Conservation (phyloP, 768 basidiomycete species). For the Trametes gibbosa region DNA sequence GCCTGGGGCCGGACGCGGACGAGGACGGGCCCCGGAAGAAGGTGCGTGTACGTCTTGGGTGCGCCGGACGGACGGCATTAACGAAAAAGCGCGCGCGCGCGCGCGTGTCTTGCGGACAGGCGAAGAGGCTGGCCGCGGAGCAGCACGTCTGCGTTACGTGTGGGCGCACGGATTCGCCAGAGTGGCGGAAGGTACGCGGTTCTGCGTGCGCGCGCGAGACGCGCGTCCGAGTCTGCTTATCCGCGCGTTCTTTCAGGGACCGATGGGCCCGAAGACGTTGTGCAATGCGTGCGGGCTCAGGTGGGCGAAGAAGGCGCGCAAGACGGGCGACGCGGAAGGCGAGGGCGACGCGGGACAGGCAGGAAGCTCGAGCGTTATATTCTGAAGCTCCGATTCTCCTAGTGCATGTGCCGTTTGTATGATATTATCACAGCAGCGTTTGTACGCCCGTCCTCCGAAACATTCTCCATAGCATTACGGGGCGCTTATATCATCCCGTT, state of each 20-base stretch:
- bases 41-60: conserved; percentile 33
- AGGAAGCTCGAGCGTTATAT: neutral
- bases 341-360: conserved; percentile 8
- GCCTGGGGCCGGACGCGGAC: conserved; percentile 18
- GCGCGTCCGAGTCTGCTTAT: neutral
- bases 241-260: conserved; percentile 54
- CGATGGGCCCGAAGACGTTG: conserved; percentile 92
- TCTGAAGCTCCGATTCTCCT: neutral
- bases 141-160: conserved; percentile 90
- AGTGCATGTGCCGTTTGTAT: neutral
- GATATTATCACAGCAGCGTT: neutral
- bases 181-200: conserved; percentile 89
- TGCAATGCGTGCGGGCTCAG: conserved; percentile 96
- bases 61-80: neutral
- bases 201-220: neutral
- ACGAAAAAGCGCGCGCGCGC: no score
- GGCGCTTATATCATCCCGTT: neutral
- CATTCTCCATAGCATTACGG: no score
- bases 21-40: conserved; percentile 61
- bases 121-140: conserved; percentile 40
- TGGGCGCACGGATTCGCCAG: conserved; percentile 93
- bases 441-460: neutral
- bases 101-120: no score
- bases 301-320: conserved; percentile 79
- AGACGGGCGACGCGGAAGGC: conserved; percentile 30